A percentile compares a stretch with the other conserved stretches of the same genome.
Evolutionary conservation across 441 rosid genomes (phyloP).

Genomic region (Adansonia grandidieri): DNA sequence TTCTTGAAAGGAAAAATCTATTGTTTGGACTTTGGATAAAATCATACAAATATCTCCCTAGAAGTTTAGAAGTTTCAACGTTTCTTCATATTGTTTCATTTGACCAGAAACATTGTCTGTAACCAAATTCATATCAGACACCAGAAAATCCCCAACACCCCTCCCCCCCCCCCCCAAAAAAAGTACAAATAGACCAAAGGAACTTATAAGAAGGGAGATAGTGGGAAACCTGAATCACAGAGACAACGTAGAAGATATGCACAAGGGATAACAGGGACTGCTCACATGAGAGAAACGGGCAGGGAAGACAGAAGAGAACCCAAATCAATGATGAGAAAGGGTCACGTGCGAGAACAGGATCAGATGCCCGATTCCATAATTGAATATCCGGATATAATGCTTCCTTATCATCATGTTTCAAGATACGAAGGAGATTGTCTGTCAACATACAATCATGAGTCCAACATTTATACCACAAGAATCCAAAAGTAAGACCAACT

Average conservation of each 20-base stretch:
- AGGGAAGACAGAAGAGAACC: constrained; percentile 93
- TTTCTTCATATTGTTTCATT: background rate
- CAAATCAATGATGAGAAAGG: constrained; percentile 98
- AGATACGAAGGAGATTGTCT: constrained; percentile 51
- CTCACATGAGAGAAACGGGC: constrained; percentile 74
- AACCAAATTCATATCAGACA: background rate
- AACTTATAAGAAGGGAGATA: constrained; percentile 10
- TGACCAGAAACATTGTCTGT: background rate
- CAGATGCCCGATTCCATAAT: constrained; percentile 83
- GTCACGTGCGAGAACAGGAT: constrained; percentile 84
- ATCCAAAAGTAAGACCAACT: background rate
- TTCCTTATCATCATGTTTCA: constrained; percentile 53
- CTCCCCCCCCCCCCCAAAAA: background rate
- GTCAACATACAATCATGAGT: constrained; percentile 33
- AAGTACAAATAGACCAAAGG: background rate
- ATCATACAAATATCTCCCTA: background rate
- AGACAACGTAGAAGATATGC: constrained; percentile 79
- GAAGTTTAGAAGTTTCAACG: background rate
- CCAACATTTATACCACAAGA: constrained; percentile 7
- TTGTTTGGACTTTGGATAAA: background rate
- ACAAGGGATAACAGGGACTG: constrained; percentile 81
- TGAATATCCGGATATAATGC: constrained; percentile 53
- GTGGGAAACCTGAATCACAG: constrained; percentile 74
- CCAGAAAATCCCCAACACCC: background rate
- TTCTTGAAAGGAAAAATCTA: background rate